phyloP scores from a whole-genome alignment of 176 grass and related monocot genomes.

The Oryza nivara region DNA sequence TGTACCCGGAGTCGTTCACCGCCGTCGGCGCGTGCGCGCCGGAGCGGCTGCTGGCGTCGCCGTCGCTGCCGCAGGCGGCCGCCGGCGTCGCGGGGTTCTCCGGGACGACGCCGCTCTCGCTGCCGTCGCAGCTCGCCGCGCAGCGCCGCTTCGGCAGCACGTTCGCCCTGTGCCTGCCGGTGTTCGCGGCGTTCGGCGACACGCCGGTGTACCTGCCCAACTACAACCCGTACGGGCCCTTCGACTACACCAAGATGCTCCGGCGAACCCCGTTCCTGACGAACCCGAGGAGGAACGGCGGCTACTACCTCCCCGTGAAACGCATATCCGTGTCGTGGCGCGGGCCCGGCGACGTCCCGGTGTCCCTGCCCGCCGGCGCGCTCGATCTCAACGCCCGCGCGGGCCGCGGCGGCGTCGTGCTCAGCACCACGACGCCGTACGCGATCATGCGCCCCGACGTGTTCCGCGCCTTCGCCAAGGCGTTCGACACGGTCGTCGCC shows the following conservation, averaged over 20 bases:
- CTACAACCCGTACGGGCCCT: not conserved
- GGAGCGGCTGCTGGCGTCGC: not conserved
- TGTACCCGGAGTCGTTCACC: not conserved
- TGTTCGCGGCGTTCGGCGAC: slow-evolving; percentile 46
- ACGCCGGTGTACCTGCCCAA: slow-evolving; percentile 37
- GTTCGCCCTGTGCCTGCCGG: slow-evolving; percentile 61
- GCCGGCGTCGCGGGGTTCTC: slow-evolving; percentile 58
- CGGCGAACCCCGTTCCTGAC: slow-evolving; percentile 50
- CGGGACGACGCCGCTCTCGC: slow-evolving; percentile 2
- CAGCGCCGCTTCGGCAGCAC: slow-evolving; percentile 33
- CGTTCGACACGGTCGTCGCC: slow-evolving; percentile 1
- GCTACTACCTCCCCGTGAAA: slow-evolving; percentile 51
- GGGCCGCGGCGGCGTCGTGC: slow-evolving; percentile 54
- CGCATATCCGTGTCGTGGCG: slow-evolving; percentile 13
- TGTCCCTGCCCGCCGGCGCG: not conserved
- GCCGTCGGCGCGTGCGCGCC: slow-evolving; percentile 49
- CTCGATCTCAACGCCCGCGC: slow-evolving; percentile 27
- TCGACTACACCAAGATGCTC: slow-evolving; percentile 22
- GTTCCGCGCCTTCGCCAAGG: slow-evolving; percentile 39
- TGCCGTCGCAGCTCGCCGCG: slow-evolving; percentile 51
- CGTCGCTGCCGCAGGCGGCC: not conserved
- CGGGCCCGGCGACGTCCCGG: not conserved
- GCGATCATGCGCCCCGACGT: slow-evolving; percentile 47
- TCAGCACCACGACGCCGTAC: slow-evolving; percentile 54
- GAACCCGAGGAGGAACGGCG: slow-evolving; percentile 26